Evolutionary conservation across 352 stramenopile species (phyloP).

Genomic region (Phytophthora sansomeana): DNA sequence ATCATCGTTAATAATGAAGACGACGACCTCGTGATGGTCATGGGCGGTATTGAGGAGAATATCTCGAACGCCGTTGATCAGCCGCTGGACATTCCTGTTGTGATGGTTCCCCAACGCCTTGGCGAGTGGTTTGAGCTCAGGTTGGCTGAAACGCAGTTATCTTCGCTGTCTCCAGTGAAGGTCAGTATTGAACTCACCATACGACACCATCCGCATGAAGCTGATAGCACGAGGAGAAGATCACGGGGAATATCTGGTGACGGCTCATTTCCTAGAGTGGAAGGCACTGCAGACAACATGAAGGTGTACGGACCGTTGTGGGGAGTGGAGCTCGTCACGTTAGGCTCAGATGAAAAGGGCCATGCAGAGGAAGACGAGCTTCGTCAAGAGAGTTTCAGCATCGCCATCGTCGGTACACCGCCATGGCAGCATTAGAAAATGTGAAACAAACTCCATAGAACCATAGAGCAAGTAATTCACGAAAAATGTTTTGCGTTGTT

Average conservation of each 20-base stretch:
- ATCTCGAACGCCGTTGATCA: slow-evolving; percentile 23
- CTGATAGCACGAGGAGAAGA: slow-evolving; percentile 19
- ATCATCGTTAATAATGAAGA: slow-evolving; percentile 76
- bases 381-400: slow-evolving; percentile 46
- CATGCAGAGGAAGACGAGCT: slow-evolving; percentile 19
- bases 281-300: slow-evolving; percentile 49
- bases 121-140: slow-evolving; percentile 62
- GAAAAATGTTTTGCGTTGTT: slow-evolving; percentile 40
- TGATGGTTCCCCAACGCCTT: slow-evolving; percentile 73
- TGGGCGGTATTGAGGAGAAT: slow-evolving; percentile 55
- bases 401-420: slow-evolving; percentile 63
- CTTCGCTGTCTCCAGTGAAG: slow-evolving; percentile 33
- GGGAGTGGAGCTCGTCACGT: slow-evolving; percentile 55
- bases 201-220: slow-evolving; percentile 34
- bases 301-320: slow-evolving; percentile 64
- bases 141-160: slow-evolving; percentile 23
- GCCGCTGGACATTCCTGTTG: slow-evolving; percentile 48
- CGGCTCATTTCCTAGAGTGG: slow-evolving; percentile 52
- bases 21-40: slow-evolving; percentile 80
- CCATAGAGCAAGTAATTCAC: slow-evolving; percentile 36
- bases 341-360: slow-evolving; percentile 19
- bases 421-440: slow-evolving; percentile 33
- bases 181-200: slow-evolving; percentile 53
- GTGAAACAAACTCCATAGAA: slow-evolving; percentile 29
- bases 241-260: slow-evolving; percentile 10